phyloP scores from a whole-genome alignment of 352 stramenopile genomes.

The Globisporangium rhizosaccharum region DNA sequence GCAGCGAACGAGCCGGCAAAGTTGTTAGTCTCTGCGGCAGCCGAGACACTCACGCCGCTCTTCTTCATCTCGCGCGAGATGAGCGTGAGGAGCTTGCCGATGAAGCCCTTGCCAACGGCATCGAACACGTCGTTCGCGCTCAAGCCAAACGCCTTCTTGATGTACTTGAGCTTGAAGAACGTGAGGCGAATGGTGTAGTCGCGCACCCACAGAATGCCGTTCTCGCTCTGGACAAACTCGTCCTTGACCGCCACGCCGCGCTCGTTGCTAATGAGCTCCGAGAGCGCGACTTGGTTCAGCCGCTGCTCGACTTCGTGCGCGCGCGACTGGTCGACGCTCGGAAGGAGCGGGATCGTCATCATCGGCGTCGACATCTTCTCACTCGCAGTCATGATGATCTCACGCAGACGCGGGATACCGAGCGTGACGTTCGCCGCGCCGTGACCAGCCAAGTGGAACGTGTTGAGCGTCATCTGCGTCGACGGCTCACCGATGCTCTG shows the following conservation, averaged over 20 bases:
- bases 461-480: slow-evolving; percentile 99
- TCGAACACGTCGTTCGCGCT: slow-evolving; percentile 90
- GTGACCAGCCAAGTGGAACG: slow-evolving; percentile 99
- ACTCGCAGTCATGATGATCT: slow-evolving; percentile 99
- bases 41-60: slow-evolving; percentile 58
- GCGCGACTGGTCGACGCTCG: slow-evolving; percentile 36
- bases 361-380: slow-evolving; percentile 97
- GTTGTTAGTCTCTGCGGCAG: slow-evolving; percentile 41
- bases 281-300: slow-evolving; percentile 92
- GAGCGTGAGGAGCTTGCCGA: slow-evolving; percentile 90
- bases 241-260: slow-evolving; percentile 91
- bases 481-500: slow-evolving; percentile 99
- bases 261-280: slow-evolving; percentile 91
- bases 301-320: slow-evolving; percentile 80
- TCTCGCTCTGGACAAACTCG: slow-evolving; percentile 85
- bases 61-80: slow-evolving; percentile 95
- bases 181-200: slow-evolving; percentile 96
- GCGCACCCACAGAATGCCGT: slow-evolving; percentile 91
- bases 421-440: slow-evolving; percentile 99
- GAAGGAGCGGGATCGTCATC: slow-evolving; percentile 96
- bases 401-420: slow-evolving; percentile 98
- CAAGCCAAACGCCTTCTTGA: slow-evolving; percentile 94
- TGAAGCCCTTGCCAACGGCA: slow-evolving; percentile 85
- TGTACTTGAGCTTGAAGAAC: slow-evolving; percentile 92
- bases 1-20: slow-evolving; percentile 14